phyloP scores from a whole-genome alignment of 345 rosid species.

The Eucalyptus guilfoylei region DNA sequence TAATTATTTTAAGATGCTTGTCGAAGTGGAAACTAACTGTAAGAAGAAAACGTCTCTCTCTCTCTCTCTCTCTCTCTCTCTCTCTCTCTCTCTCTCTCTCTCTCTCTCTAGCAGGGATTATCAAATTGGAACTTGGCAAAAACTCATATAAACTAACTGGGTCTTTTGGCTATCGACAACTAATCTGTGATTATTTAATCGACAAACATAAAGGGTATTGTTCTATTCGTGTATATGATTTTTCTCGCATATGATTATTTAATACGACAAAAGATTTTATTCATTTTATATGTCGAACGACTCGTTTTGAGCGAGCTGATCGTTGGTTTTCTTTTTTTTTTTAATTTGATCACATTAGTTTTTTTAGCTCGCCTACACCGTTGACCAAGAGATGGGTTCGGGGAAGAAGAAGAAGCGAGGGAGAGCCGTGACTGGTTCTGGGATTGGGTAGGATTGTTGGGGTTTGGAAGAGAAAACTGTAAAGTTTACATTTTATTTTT shows the following conservation, averaged over 20 bases:
- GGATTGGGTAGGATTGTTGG: not conserved
- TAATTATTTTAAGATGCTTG: not conserved
- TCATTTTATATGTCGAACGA: not conserved
- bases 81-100: not conserved
- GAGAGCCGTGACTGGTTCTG: not conserved
- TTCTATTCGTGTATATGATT: not conserved
- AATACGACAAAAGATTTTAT: not conserved
- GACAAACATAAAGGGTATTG: not conserved
- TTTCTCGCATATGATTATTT: not conserved
- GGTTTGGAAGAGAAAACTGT: not conserved
- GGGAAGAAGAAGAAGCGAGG: not conserved
- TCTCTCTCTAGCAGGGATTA: not conserved
- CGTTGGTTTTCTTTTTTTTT: not conserved
- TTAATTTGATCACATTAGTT: not conserved
- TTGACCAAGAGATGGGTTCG: not conserved
- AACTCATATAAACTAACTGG: too few relatives aligned
- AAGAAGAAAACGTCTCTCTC: not conserved
- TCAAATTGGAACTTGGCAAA: not conserved
- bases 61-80: not conserved
- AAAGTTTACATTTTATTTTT: not conserved
- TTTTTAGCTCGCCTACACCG: not conserved
- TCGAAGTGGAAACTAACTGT: not conserved
- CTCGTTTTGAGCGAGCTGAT: not conserved
- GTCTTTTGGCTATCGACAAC: not conserved
- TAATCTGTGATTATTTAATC: not conserved